Base-by-base conservation (phyloP, 2,329 filamentous ascomycete genomes). In the Nigrograna mackinnonii region DNA sequence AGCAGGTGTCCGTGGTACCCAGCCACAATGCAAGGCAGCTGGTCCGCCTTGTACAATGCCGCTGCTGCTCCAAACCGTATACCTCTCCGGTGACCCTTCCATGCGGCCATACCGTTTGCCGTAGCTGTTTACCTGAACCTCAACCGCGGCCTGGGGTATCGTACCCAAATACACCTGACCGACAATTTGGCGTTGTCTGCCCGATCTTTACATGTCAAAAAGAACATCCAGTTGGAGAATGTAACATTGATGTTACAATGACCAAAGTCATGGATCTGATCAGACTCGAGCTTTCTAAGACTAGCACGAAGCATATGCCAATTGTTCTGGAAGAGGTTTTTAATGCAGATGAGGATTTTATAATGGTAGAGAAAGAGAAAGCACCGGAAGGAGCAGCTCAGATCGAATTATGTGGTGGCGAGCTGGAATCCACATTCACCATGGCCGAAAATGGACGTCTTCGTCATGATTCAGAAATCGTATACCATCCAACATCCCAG, bases 51-150 rank as follows among this genome's bases (percentile, higher is more conserved):
- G 78, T 94, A 39, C 89, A 95, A 69, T 96, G 91, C 64, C 79
- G 79, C 9, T 72, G 79, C 49, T 96, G 91, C 66, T 88, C 85
- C 3, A 74, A 73, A 32, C 85, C 86, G 1, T 73, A 94, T 21
- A 75, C 71, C 34, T 76, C 82, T 6, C 88, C 91, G 4, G 77
- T 90, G 43, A 87, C 87, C 0, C 73, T 96, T 4, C 90, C 91
- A 4, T 96, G 91, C 64, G 90, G 91, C 20, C 82, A 86, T 59
- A 85, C 85, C 9, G 68, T 95, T 9, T 96, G 91, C 70, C 83
- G 79, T 57, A 66, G 68, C 37, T 96, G 91, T 67, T 70, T 95
- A 2, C 91, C 91, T 2, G 69, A 80, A 35, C 70, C 83, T 2
- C 80, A 85, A 55, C 66, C 76, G 13, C 80, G 90, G 33, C 73